phyloP scores from a whole-genome alignment of 257 asterid species.

The Nicotiana undulata region DNA sequence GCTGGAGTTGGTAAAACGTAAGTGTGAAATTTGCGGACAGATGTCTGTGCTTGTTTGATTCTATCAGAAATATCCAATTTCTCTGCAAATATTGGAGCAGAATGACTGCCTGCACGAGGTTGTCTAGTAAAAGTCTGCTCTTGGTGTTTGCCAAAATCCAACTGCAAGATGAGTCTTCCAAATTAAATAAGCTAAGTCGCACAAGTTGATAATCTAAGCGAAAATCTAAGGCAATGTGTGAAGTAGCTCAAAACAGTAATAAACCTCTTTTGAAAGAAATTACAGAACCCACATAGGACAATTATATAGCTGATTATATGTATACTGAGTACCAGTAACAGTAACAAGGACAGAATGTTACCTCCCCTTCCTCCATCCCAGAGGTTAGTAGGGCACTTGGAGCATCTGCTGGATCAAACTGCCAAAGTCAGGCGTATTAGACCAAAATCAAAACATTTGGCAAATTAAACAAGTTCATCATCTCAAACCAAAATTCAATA shows the following conservation, averaged over 20 bases:
- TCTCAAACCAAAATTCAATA: constrained; percentile 1
- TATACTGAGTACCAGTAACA: neutral
- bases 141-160: constrained; percentile 37
- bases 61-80: constrained; percentile 65
- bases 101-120: constrained; percentile 50
- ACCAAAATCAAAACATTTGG: constrained; percentile 7
- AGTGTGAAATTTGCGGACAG: constrained; percentile 47
- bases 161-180: constrained; percentile 18
- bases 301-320: neutral
- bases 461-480: constrained; percentile 6
- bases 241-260: neutral
- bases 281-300: neutral
- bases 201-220: neutral
- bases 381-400: constrained; percentile 46
- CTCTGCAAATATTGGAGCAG: constrained; percentile 88
- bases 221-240: neutral
- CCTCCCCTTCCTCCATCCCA: constrained; percentile 43
- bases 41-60: constrained; percentile 41
- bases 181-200: neutral
- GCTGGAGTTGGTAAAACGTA: constrained; percentile 88
- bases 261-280: neutral
- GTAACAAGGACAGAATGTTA: constrained; percentile 4
- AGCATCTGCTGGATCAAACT: constrained; percentile 56
- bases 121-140: constrained; percentile 46
- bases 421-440: constrained; percentile 19